A percentile compares a stretch with the other conserved stretches of the same genome.
phyloP scores from a whole-genome alignment of 495 filamentous ascomycete species.

The Penicillium paradoxum region DNA sequence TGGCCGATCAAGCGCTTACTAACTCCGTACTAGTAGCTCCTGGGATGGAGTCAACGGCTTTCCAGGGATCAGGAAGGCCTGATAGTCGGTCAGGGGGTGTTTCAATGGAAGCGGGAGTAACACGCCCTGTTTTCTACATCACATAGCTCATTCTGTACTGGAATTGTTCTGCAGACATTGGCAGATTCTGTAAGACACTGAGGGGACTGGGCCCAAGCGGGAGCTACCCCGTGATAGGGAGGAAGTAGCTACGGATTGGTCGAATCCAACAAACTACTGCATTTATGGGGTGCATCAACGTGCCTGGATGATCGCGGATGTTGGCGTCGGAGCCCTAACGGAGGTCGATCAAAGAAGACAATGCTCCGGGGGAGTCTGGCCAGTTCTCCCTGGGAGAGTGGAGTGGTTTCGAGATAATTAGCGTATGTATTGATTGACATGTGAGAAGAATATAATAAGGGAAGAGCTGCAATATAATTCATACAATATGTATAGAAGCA shows the following conservation, averaged over 20 bases:
- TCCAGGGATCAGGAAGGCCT: not conserved
- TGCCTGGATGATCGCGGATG: constrained; percentile 8
- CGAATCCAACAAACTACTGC: not conserved
- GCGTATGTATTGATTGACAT: not conserved
- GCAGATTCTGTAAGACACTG: not conserved
- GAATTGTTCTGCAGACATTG: not conserved
- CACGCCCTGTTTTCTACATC: not conserved
- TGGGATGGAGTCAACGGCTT: not conserved
- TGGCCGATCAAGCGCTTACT: constrained; percentile 1
- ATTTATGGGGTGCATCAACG: constrained; percentile 1
- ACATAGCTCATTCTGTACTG: not conserved
- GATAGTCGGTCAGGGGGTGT: not conserved
- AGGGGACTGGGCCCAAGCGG: not conserved
- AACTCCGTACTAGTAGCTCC: not conserved
- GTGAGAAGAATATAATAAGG: too few species aligned
- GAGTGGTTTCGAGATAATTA: not conserved
- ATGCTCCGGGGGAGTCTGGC: constrained; percentile 4
- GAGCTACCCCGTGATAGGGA: not conserved
- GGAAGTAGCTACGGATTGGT: not conserved
- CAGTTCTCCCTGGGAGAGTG: not conserved
- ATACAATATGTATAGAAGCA: too few species aligned
- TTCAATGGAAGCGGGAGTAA: not conserved
- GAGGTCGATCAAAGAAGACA: constrained; percentile 1
- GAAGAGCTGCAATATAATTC: too few species aligned
- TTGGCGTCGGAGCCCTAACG: constrained; percentile 10